Evolutionary conservation across 495 filamentous ascomycete genomes (phyloP).

Genomic region (Trichoderma orchidacearum): DNA sequence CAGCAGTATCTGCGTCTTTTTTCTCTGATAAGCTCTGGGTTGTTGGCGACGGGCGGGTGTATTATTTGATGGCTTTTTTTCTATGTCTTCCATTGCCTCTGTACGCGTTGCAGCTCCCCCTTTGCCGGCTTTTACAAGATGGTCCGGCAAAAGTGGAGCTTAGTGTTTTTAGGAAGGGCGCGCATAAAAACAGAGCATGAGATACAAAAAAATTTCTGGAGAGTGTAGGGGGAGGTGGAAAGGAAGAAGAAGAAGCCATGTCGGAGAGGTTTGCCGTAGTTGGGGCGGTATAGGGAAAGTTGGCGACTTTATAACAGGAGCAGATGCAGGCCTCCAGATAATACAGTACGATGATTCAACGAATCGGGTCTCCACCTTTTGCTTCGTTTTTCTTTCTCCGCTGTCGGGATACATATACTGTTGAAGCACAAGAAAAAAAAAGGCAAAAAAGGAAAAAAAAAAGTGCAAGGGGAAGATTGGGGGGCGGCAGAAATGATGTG

Average conservation of each 20-base stretch:
- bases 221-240: background rate
- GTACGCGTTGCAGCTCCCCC: background rate
- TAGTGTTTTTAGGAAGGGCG: background rate
- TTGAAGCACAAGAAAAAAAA: background rate
- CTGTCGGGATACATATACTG: background rate
- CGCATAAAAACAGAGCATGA: background rate
- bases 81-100: background rate
- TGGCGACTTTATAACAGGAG: background rate
- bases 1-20: slow-evolving; percentile 8
- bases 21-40: slow-evolving; percentile 2
- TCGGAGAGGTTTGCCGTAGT: background rate
- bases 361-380: background rate
- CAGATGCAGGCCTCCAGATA: background rate
- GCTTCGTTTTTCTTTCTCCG: background rate
- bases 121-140: background rate
- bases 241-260: background rate
- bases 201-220: background rate
- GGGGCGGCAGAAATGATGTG: background rate
- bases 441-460: background rate
- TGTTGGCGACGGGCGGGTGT: slow-evolving; percentile 6
- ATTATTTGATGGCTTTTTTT: slow-evolving; percentile 4
- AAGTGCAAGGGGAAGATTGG: background rate
- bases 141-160: background rate
- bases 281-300: background rate
- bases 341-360: slow-evolving; percentile 1